Conservation (phyloP, 2,329 filamentous ascomycete genomes). For the Chrysosporium queenslandicum region DNA sequence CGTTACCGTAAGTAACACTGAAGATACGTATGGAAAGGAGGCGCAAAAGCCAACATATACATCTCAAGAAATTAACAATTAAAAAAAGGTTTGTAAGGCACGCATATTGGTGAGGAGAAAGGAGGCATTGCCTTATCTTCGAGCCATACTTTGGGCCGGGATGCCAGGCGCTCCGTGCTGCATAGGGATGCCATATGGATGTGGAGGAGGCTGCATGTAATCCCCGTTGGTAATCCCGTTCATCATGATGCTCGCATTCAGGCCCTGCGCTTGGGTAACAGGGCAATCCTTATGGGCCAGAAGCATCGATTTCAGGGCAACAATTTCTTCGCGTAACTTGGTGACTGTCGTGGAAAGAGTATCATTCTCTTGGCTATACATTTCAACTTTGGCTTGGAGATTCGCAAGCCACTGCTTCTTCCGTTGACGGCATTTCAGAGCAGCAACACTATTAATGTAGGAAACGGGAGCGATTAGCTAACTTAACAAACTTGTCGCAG, state of each 20-base stretch:
- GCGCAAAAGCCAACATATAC: conserved; percentile 18
- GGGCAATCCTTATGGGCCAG: conserved; percentile 95
- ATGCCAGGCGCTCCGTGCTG: conserved; percentile 29
- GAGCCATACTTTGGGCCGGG: conserved; percentile 28
- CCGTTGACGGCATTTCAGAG: conserved; percentile 89
- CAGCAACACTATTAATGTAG: conserved; percentile 60
- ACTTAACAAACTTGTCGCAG: not conserved
- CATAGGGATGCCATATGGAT: conserved; percentile 38
- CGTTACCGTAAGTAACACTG: not conserved
- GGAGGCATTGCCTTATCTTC: conserved; percentile 21
- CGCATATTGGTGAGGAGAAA: not conserved
- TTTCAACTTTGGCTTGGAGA: conserved; percentile 85
- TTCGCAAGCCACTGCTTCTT: conserved; percentile 99
- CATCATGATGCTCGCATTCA: conserved; percentile 38
- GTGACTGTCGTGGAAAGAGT: conserved; percentile 72
- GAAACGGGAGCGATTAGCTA: not conserved
- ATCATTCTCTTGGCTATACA: conserved; percentile 88
- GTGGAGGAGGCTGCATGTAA: conserved; percentile 27
- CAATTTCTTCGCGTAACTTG: conserved; percentile 79
- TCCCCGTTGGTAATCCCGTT: conserved; percentile 31
- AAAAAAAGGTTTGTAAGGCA: conserved; percentile 6
- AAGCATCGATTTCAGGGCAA: conserved; percentile 85
- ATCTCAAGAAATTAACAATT: conserved; percentile 17
- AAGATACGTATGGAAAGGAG: conserved; percentile 14
- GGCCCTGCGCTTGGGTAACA: conserved; percentile 74